These are phyloP conservation scores for Lupinus albus DNA, from an alignment of 306 rosid genomes.

Conservation along the genomic window DNA sequence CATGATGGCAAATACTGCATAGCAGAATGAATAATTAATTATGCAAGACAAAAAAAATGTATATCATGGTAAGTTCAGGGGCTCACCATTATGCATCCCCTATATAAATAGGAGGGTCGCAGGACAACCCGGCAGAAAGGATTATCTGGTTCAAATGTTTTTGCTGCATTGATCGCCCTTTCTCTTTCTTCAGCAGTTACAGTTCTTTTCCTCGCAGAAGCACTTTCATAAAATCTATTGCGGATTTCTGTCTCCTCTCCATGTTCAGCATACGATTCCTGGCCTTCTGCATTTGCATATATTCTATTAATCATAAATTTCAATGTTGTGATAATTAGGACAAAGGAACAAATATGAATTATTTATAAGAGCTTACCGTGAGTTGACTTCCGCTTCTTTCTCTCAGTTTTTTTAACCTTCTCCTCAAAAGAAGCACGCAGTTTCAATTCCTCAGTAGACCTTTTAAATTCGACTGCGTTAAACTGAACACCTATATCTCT, in stretches of 20 bases:
- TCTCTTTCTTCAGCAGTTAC: constrained; percentile 94
- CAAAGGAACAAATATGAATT: constrained; percentile 2
- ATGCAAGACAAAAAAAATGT: constrained; percentile 22
- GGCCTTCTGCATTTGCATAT: constrained; percentile 57
- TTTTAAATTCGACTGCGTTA: constrained; percentile 70
- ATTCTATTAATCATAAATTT: constrained; percentile 33
- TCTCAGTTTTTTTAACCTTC: constrained; percentile 50
- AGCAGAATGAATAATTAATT: constrained; percentile 18
- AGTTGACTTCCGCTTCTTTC: constrained; percentile 75
- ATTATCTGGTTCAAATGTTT: constrained; percentile 80
- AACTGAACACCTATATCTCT: constrained; percentile 70
- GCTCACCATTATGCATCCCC: constrained; percentile 98
- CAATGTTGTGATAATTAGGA: constrained; percentile 9
- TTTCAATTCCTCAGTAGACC: constrained; percentile 64
- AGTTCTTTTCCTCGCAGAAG: constrained; percentile 95
- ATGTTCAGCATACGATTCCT: constrained; percentile 59
- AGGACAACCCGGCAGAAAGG: constrained; percentile 94
- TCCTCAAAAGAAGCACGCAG: constrained; percentile 54
- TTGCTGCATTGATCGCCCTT: constrained; percentile 73
- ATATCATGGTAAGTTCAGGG: constrained; percentile 19
- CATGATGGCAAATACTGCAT: constrained; percentile 94
- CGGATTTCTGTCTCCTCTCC: constrained; percentile 75
- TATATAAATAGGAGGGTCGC: constrained; percentile 90
- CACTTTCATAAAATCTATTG: constrained; percentile 90
- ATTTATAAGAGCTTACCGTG: constrained; percentile 47